Evolutionary conservation across 2,329 filamentous ascomycete species (phyloP), one percentile per base, ranked within the genome.

Genomic region (Zymoseptoria crescenta): DNA sequence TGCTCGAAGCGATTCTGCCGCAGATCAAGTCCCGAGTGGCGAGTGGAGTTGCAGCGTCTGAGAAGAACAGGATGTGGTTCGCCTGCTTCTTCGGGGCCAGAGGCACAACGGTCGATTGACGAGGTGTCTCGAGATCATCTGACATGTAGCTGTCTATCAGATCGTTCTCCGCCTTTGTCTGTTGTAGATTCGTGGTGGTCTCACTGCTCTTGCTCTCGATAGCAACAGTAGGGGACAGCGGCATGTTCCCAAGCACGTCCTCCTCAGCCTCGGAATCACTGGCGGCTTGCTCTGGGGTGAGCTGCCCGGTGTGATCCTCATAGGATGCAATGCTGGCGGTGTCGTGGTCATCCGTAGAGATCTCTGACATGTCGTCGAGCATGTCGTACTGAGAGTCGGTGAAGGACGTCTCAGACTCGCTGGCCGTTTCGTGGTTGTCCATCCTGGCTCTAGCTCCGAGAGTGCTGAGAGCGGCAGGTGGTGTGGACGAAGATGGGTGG

Each of bases 91-190:
- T 27, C n/a, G 51, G 21, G 8, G 59, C 48, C 3, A 54, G 20
- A 24, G 35, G 53, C 35, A 54, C 50, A 10, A 67, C 62, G 20
- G 65, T 65, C 1, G 69, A 72, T 54, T 71, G 69, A 13, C 65
- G 66, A 8, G 70, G 70, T 8, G 70, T 72, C 59, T 71, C 69
- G 13, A 70, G 59, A 35, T 71, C 67, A 2, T 71, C 70, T 2
- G 66, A 65, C 30, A 66, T 61, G 59, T 67, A 70, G 60, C 66
- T 69, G 54, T 69, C 62, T 24, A 67, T 58, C 54, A 64, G 54
- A 35, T 67, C 65, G 30, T 67, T 66, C 62, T 67, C 67, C 13
- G 56, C 57, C 27, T 65, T 60, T 27, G 57, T 30, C 59, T 66
- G 59, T 49, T 55, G 56, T 16, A 56, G 54, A 13, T 57, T 49